phyloP scores from a whole-genome alignment of 2,329 filamentous ascomycete species.

The Metarhizium sp. region DNA sequence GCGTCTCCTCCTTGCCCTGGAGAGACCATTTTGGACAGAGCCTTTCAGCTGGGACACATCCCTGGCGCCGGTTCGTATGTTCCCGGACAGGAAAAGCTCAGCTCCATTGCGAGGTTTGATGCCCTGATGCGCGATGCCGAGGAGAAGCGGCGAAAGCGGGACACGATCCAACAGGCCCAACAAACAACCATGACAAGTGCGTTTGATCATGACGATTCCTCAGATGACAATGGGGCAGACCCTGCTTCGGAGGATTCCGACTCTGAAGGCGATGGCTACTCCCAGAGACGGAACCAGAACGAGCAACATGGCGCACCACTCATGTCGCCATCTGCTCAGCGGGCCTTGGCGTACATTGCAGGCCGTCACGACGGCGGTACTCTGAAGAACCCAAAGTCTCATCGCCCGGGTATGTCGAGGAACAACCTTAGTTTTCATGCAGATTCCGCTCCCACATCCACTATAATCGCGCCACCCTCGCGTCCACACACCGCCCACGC shows the following conservation, averaged over 20 bases:
- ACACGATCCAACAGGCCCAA: constrained; percentile 22
- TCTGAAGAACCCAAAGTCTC: constrained; percentile 18
- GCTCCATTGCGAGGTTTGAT: constrained; percentile 55
- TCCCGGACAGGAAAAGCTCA: constrained; percentile 53
- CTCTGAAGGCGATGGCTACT: constrained; percentile 30
- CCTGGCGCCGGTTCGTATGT: constrained; percentile 47
- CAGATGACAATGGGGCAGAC: constrained; percentile 28
- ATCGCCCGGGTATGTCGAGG: constrained; percentile 22
- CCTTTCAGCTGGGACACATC: constrained; percentile 54
- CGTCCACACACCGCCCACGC: constrained; percentile 48
- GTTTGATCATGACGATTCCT: constrained; percentile 41
- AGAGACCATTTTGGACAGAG: constrained; percentile 58
- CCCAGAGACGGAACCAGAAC: constrained; percentile 20
- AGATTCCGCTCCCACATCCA: constrained; percentile 11
- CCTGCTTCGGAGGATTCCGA: constrained; percentile 30
- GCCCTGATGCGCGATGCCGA: constrained; percentile 56
- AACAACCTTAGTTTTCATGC: constrained; percentile 23
- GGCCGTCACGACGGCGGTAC: constrained; percentile 26
- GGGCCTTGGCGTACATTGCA: constrained; percentile 41
- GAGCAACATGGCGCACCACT: constrained; percentile 13
- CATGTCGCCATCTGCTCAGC: constrained; percentile 37
- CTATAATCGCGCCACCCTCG: constrained; percentile 15
- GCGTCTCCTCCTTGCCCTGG: constrained; percentile 44
- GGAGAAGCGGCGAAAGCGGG: constrained; percentile 33
- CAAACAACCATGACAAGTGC: constrained; percentile 33